Conservation (phyloP, 2,329 filamentous ascomycete genomes). For the Aspergillus costaricaensis region DNA sequence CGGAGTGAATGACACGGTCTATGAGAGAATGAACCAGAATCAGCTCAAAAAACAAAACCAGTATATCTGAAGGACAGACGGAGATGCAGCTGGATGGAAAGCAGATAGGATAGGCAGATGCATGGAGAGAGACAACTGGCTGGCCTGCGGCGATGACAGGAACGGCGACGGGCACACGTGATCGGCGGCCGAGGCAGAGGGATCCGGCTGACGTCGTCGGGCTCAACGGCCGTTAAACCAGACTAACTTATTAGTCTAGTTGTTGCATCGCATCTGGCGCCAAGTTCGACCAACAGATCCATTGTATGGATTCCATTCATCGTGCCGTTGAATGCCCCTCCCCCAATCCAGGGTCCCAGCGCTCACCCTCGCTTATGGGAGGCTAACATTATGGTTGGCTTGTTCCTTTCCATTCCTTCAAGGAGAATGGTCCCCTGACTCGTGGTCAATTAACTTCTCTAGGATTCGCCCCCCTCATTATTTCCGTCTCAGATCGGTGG, state of each 20-base stretch:
- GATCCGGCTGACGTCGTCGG: conserved; percentile 3
- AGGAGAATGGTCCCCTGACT: background rate
- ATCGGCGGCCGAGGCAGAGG: conserved; percentile 9
- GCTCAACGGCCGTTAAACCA: background rate
- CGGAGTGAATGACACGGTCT: background rate
- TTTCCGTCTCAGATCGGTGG: background rate
- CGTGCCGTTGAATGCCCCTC: background rate
- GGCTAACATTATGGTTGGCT: background rate
- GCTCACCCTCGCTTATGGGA: background rate
- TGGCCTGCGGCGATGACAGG: background rate
- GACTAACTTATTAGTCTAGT: background rate
- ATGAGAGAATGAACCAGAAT: background rate
- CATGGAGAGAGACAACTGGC: background rate
- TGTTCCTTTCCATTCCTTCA: background rate
- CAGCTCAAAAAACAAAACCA: background rate
- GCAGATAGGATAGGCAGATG: background rate
- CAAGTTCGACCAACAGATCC: background rate
- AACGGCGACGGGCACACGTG: conserved; percentile 11
- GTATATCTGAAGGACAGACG: background rate
- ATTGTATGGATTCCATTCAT: background rate
- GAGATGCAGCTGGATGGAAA: background rate
- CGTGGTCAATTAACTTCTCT: background rate
- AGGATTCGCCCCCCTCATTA: background rate
- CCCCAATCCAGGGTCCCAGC: background rate
- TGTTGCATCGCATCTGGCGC: too few species aligned